Percentiles rank a stretch among this genome's conserved stretches.
Evolutionary conservation across 2,329 filamentous ascomycete species (phyloP).

Genomic region (Zopfia rhizophila): DNA sequence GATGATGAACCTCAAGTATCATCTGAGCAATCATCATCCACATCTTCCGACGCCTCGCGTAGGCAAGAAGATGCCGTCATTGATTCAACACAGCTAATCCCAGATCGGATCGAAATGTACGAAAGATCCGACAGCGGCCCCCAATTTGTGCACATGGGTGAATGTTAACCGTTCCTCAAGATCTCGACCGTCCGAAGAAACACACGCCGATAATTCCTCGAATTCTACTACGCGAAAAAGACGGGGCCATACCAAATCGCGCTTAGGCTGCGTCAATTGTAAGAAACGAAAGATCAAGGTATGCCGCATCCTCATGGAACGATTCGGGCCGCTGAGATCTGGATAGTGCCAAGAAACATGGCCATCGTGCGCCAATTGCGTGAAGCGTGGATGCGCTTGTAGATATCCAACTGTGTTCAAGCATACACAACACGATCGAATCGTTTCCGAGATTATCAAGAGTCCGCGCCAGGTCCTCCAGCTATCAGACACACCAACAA

Average conservation of each 20-base stretch:
- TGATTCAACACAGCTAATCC: too few relatives aligned
- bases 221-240: slow-evolving; percentile 24
- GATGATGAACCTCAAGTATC: too few relatives aligned
- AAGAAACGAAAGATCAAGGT: slow-evolving; percentile 78
- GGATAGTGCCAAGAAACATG: slow-evolving; percentile 51
- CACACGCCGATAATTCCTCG: not conserved
- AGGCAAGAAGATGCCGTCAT: too few relatives aligned
- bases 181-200: too few relatives aligned
- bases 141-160: too few relatives aligned
- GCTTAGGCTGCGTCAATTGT: slow-evolving; percentile 72
- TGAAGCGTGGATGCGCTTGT: slow-evolving; percentile 44
- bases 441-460: slow-evolving; percentile 16
- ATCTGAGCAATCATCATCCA: too few relatives aligned
- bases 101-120: too few relatives aligned
- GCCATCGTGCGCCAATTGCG: slow-evolving; percentile 52
- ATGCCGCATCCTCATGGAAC: slow-evolving; percentile 11
- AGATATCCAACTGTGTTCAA: slow-evolving; percentile 41
- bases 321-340: slow-evolving; percentile 2
- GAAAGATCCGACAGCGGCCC: too few relatives aligned
- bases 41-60: too few relatives aligned
- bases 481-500: slow-evolving; percentile 29
- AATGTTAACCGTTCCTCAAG: too few relatives aligned
- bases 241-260: slow-evolving; percentile 71
- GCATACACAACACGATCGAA: slow-evolving; percentile 24
- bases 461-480: slow-evolving; percentile 24